phyloP scores from a whole-genome alignment of 306 rosid species.

The Echinosophora koreensis region DNA sequence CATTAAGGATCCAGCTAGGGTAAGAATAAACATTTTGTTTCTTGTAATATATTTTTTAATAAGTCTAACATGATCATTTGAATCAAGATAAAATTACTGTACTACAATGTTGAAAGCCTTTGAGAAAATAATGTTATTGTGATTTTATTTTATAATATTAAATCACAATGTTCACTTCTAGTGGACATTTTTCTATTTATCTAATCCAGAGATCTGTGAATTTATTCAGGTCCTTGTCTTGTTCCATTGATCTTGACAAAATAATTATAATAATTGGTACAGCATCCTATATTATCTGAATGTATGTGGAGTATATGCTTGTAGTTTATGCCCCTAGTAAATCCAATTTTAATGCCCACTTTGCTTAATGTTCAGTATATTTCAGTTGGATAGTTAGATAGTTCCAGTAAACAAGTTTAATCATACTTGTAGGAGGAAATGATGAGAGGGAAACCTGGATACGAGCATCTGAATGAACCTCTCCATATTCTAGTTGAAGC shows the following conservation, averaged over 20 bases:
- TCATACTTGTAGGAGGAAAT: slow-evolving; percentile 76
- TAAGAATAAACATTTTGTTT: slow-evolving; percentile 49
- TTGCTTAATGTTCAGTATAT: slow-evolving; percentile 32
- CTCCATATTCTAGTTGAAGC: slow-evolving; percentile 94
- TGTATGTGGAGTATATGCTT: slow-evolving; percentile 5
- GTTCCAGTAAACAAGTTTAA: slow-evolving; percentile 21
- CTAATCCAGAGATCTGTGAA: not conserved
- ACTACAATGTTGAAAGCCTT: slow-evolving; percentile 15
- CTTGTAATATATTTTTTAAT: slow-evolving; percentile 1
- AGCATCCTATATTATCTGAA: slow-evolving; percentile 23
- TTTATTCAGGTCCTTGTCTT: not conserved
- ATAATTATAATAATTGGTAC: not conserved
- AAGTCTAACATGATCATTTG: slow-evolving; percentile 12
- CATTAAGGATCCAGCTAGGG: slow-evolving; percentile 93
- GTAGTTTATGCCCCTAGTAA: slow-evolving; percentile 21
- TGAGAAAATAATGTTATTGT: slow-evolving; percentile 14
- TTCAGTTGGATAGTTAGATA: slow-evolving; percentile 29
- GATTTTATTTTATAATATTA: slow-evolving; percentile 1
- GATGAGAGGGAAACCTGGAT: slow-evolving; percentile 96
- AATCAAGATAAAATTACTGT: slow-evolving; percentile 22
- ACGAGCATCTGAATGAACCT: slow-evolving; percentile 92
- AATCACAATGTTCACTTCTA: slow-evolving; percentile 26
- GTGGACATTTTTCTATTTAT: not conserved
- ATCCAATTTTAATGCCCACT: not conserved
- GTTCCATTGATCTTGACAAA: slow-evolving; percentile 1